These are phyloP conservation scores for Sanghuangporus sanghuang DNA, from an alignment of 1,284 basidiomycete genomes.

Conservation along the genomic window DNA sequence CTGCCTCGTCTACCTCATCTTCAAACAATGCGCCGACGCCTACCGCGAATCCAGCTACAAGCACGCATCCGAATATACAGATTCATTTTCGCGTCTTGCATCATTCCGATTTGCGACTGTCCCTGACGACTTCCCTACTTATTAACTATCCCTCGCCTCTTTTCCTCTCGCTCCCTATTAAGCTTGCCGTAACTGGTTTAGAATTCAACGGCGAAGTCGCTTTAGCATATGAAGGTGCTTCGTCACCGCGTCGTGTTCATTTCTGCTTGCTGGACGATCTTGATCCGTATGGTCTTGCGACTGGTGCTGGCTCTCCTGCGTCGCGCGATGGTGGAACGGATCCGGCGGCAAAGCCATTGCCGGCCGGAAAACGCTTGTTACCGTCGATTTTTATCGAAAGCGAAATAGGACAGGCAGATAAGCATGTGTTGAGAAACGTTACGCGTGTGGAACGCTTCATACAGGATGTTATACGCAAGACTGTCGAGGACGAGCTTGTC, in stretches of 20 bases:
- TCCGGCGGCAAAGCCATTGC: constrained; percentile 49
- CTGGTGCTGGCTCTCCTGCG: constrained; percentile 29
- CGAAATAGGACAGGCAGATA: constrained; percentile 94
- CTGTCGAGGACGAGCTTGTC: constrained; percentile 89
- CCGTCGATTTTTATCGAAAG: constrained; percentile 92
- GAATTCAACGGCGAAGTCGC: constrained; percentile 85
- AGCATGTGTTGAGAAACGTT: constrained; percentile 95
- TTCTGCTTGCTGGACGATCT: constrained; percentile 84
- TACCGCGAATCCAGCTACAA: constrained; percentile 25
- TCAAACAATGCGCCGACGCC: not conserved
- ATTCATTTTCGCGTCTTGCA: constrained; percentile 70
- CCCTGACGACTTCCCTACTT: constrained; percentile 86
- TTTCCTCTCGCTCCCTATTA: constrained; percentile 96
- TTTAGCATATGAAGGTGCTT: constrained; percentile 84
- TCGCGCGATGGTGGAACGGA: constrained; percentile 30
- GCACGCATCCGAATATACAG: constrained; percentile 63
- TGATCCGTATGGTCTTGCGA: constrained; percentile 71
- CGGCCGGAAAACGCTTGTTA: constrained; percentile 82
- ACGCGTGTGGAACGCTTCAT: constrained; percentile 96
- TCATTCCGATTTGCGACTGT: constrained; percentile 75
- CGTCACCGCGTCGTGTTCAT: constrained; percentile 66
- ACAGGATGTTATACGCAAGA: constrained; percentile 91
- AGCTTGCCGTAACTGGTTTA: constrained; percentile 84
- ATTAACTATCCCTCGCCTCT: constrained; percentile 94
- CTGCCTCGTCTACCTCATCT: not conserved